A percentile compares a stretch with the other conserved stretches of the same genome.
Evolutionary conservation across 2,329 filamentous ascomycete genomes (phyloP).

Genomic region (Colletotrichum theobromicola): DNA sequence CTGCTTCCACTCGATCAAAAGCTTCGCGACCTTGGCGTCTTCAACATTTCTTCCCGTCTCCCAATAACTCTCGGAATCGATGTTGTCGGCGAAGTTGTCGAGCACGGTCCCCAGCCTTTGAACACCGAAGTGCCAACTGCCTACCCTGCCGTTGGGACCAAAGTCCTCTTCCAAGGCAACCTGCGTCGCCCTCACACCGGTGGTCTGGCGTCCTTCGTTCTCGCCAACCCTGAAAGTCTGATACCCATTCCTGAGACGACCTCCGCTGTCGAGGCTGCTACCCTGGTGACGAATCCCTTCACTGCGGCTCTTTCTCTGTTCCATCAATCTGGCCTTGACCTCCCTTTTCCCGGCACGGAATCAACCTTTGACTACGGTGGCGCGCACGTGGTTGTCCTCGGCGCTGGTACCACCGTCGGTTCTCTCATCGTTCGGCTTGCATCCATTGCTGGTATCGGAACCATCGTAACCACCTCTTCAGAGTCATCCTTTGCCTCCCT

Average conservation of each 20-base stretch:
- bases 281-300: neutral
- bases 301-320: constrained; percentile 8
- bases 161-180: neutral
- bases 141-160: neutral
- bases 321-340: neutral
- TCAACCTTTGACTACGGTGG: neutral
- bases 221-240: neutral
- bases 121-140: neutral
- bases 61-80: neutral
- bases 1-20: neutral
- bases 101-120: neutral
- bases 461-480: neutral
- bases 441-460: neutral
- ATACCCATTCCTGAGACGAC: neutral
- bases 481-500: neutral
- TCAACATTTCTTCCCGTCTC: neutral
- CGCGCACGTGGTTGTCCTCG: neutral
- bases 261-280: neutral
- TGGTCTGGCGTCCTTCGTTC: neutral
- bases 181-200: neutral
- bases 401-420: neutral
- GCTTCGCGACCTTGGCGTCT: neutral
- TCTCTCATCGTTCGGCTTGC: neutral
- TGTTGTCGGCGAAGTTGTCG: neutral
- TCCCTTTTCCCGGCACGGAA: neutral